Conservation (phyloP, 306 rosid species). For the Medicago arabica region DNA sequence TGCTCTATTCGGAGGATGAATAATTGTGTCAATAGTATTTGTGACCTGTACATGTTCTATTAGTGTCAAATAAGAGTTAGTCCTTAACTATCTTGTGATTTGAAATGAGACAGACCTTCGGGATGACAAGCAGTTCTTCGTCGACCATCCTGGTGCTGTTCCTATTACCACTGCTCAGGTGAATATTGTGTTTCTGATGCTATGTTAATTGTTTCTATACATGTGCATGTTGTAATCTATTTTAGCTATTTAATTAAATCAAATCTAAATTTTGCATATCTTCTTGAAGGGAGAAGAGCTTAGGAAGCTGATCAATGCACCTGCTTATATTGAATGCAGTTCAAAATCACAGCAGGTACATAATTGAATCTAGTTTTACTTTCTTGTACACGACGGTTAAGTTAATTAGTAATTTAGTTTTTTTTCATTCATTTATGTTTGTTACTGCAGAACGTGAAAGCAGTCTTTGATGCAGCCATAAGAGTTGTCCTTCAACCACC, state of each 20-base stretch:
- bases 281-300: conserved; percentile 92
- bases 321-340: conserved; percentile 97
- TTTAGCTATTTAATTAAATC: not conserved
- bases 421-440: conserved; percentile 29
- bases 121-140: conserved; percentile 91
- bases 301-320: conserved; percentile 88
- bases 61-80: conserved; percentile 2
- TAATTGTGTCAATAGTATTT: not conserved
- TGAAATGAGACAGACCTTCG: conserved; percentile 80
- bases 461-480: conserved; percentile 92
- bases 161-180: conserved; percentile 91
- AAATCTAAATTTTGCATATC: conserved; percentile 32
- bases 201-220: not conserved
- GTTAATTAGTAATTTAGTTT: not conserved
- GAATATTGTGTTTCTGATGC: conserved; percentile 33
- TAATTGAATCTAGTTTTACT: not conserved
- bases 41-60: not conserved
- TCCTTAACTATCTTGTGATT: conserved; percentile 35
- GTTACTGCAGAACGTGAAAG: conserved; percentile 84
- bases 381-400: not conserved
- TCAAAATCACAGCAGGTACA: conserved; percentile 92
- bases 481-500: conserved; percentile 99
- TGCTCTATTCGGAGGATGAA: not conserved
- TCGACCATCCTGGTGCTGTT: conserved; percentile 97
- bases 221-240: not conserved